A percentile compares a stretch with the other conserved stretches of the same genome.
These are phyloP conservation scores for Ophiorrhiza pumila DNA, from an alignment of 257 asterid species.

Conservation along the genomic window DNA sequence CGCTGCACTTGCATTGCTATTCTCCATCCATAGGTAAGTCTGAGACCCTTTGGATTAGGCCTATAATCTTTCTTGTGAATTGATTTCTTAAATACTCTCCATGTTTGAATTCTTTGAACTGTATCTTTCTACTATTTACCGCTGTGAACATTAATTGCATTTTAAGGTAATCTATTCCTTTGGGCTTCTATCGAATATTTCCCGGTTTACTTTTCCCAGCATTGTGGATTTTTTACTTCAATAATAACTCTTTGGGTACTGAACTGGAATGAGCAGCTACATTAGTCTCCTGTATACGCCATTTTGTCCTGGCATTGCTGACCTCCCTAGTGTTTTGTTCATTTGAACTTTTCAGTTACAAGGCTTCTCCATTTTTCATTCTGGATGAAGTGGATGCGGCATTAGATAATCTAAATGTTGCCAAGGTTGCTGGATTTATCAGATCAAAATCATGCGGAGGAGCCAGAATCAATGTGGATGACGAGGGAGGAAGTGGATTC, in stretches of 20 bases:
- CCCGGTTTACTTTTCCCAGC: neutral
- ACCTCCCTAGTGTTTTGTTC: slow-evolving; percentile 6
- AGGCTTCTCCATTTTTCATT: slow-evolving; percentile 95
- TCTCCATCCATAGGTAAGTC: slow-evolving; percentile 85
- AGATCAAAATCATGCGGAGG: slow-evolving; percentile 88
- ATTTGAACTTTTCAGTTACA: slow-evolving; percentile 60
- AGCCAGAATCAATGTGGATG: slow-evolving; percentile 43
- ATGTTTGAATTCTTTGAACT: neutral
- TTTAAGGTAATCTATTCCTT: neutral
- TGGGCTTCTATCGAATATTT: neutral
- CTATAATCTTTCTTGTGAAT: neutral
- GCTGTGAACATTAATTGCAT: no score
- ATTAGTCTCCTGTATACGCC: neutral
- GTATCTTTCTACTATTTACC: neutral
- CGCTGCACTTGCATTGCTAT: slow-evolving; percentile 97
- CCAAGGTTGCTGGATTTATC: slow-evolving; percentile 95
- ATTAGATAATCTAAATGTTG: slow-evolving; percentile 84
- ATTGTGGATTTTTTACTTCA: neutral
- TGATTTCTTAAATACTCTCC: neutral
- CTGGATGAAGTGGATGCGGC: slow-evolving; percentile 99
- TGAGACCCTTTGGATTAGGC: neutral
- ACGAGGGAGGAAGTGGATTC: slow-evolving; percentile 67
- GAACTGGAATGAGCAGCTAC: neutral
- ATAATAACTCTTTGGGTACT: neutral
- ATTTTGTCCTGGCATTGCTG: neutral